phyloP scores from a whole-genome alignment of 2,329 filamentous ascomycete species.

The Apiospora koreana region DNA sequence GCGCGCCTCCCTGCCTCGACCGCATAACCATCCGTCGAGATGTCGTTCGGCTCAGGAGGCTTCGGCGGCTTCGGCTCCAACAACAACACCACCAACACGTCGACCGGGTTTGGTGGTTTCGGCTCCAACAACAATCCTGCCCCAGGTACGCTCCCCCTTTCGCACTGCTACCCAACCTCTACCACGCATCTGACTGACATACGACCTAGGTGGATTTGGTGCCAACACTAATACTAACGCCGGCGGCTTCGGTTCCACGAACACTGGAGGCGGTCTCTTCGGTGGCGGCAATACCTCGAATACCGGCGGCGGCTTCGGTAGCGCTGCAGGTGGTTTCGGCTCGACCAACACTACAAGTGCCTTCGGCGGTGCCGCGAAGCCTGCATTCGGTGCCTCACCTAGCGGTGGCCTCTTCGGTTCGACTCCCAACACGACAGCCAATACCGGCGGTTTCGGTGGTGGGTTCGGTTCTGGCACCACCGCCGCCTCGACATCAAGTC shows the following conservation, averaged over 20 bases:
- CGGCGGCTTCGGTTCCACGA: constrained; percentile 49
- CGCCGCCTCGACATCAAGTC: constrained; percentile 37
- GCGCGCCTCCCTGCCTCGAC: constrained; percentile 5
- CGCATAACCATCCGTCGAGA: constrained; percentile 10
- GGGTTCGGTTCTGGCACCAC: constrained; percentile 41
- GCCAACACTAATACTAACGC: constrained; percentile 37
- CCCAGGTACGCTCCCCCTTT: constrained; percentile 21
- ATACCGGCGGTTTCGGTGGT: constrained; percentile 34
- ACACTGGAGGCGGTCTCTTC: constrained; percentile 10
- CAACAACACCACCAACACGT: constrained; percentile 30
- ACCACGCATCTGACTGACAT: background rate
- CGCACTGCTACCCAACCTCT: background rate
- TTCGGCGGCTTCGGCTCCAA: constrained; percentile 48
- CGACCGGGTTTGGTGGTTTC: constrained; percentile 35
- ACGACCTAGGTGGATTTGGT: constrained; percentile 26
- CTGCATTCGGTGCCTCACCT: constrained; percentile 31
- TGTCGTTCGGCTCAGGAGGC: constrained; percentile 37
- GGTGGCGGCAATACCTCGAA: constrained; percentile 2
- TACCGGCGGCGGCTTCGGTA: constrained; percentile 50
- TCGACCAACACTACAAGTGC: constrained; percentile 31
- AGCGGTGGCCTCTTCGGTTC: constrained; percentile 56
- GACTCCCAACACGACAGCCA: constrained; percentile 24
- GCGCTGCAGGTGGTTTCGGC: constrained; percentile 35
- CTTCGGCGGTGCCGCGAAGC: constrained; percentile 28
- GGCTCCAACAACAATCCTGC: constrained; percentile 36